Conservation (phyloP, 148 eudicot genomes). For the Persicaria maculosa region DNA sequence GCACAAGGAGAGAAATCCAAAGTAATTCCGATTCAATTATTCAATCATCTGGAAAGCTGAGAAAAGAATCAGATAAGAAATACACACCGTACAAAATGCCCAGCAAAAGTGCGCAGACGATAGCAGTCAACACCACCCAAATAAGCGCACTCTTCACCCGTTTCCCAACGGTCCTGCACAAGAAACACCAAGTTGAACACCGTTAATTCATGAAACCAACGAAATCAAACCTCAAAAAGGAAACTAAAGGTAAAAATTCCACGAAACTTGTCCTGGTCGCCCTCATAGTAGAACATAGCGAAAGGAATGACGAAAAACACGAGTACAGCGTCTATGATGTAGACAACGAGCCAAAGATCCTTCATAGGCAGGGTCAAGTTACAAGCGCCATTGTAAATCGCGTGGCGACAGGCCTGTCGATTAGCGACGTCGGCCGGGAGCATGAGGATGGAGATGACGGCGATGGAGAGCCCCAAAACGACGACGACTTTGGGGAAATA, state of each 20-base stretch:
- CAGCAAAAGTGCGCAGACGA: conserved; percentile 75
- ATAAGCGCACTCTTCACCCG: conserved; percentile 64
- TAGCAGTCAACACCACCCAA: conserved; percentile 70
- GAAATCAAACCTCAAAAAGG: conserved; percentile 4
- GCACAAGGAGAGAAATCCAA: not conserved
- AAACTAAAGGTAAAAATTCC: not conserved
- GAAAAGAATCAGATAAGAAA: not conserved
- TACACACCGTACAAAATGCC: conserved; percentile 85
- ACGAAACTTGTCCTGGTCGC: conserved; percentile 93
- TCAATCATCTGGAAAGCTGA: not conserved
- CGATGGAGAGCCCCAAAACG: conserved; percentile 83
- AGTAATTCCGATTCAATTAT: not conserved
- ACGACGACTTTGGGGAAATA: conserved; percentile 96
- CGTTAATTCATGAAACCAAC: not conserved
- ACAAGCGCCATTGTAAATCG: conserved; percentile 91
- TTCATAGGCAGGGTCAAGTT: conserved; percentile 90
- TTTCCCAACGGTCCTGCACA: conserved; percentile 62
- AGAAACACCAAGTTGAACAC: conserved; percentile 8
- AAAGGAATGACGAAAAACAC: conserved; percentile 92
- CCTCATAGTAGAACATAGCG: conserved; percentile 96
- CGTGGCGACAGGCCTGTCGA: conserved; percentile 88
- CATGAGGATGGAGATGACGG: conserved; percentile 90
- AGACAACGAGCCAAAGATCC: conserved; percentile 80
- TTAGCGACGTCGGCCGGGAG: conserved; percentile 96
- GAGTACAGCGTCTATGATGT: conserved; percentile 70